phyloP scores from a whole-genome alignment of 73 alveolate species.

The Effrenium voratum region DNA sequence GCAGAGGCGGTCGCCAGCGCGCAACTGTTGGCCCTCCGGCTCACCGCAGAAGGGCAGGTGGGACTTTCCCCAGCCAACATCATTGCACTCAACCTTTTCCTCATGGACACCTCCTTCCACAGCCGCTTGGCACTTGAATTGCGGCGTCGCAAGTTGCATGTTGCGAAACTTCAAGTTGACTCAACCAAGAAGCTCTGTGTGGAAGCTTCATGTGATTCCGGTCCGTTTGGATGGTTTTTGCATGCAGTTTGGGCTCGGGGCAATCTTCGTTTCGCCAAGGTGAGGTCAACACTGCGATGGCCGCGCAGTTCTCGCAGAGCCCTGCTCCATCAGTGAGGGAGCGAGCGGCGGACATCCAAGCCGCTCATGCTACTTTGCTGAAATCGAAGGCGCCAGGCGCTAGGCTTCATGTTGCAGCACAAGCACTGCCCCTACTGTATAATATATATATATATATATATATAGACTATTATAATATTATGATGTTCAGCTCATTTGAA shows the following conservation, averaged over 20 bases:
- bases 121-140: background rate
- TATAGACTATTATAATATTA: background rate
- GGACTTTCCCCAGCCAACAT: conserved; percentile 63
- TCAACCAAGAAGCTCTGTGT: background rate
- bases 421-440: too few relatives aligned
- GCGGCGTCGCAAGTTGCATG: background rate
- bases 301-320: conserved; percentile 72
- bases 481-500: background rate
- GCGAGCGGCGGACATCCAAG: conserved; percentile 66
- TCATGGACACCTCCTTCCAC: conserved; percentile 60
- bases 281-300: conserved; percentile 49
- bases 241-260: too few relatives aligned
- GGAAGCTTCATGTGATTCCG: background rate
- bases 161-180: background rate
- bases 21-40: conserved; percentile 44
- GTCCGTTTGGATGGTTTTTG: too few relatives aligned
- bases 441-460: background rate
- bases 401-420: background rate
- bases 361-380: conserved; percentile 23
- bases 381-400: background rate
- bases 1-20: conserved; percentile 59
- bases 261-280: too few relatives aligned
- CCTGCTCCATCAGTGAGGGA: conserved; percentile 75
- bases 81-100: conserved; percentile 68
- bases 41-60: conserved; percentile 81